Evolutionary conservation across 2,329 filamentous ascomycete species (phyloP), one percentile per base, ranked within the genome.

Genomic region (Thermomyces lanuginosus): DNA sequence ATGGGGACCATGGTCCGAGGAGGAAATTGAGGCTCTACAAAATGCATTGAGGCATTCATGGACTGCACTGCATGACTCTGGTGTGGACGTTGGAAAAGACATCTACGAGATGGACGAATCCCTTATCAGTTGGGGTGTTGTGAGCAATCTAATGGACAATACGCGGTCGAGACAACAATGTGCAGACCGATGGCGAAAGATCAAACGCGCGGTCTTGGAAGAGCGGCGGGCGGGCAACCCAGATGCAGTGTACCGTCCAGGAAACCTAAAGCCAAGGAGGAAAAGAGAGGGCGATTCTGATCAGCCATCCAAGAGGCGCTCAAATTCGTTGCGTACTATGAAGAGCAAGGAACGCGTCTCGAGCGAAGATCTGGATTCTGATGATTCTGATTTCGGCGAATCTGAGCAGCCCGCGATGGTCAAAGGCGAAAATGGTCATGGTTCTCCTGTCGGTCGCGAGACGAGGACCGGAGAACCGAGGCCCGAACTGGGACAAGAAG

Each of bases 141-240:
- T 54, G 8, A 53, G 51, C 28, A 26, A 45, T 19, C 24, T 21
- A 3, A 40, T 55, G 23, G 19, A 36, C 0, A 38, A 52, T 26
- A 31, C 29, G 9, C 46, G 51, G 5, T 51, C 51, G n/a, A 41
- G 51, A 24, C 49, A 55, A 20, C 51, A 55, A 32, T 51, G 49
- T 21, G 48, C 49, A 8, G 51, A 55, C 31, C 53, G 49, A 32
- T 55, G 48, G 48, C 49, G 51, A 24, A 53, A 51, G 26, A 31
- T 51, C 8, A 38, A 39, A 19, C 32, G 22, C 6, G 36, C 32
- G 6, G 35, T 53, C 4, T 14, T 36, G 13, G 19, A 17, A 1
- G 14, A 31, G 21, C 44, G 49, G 6, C 29, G 26, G 14, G 40
- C 29, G 7, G 41, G 39, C 2, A 23, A 43, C 5, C 36, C 39